Conservation (phyloP, 257 asterid genomes). For the Linderniella brevidens region DNA sequence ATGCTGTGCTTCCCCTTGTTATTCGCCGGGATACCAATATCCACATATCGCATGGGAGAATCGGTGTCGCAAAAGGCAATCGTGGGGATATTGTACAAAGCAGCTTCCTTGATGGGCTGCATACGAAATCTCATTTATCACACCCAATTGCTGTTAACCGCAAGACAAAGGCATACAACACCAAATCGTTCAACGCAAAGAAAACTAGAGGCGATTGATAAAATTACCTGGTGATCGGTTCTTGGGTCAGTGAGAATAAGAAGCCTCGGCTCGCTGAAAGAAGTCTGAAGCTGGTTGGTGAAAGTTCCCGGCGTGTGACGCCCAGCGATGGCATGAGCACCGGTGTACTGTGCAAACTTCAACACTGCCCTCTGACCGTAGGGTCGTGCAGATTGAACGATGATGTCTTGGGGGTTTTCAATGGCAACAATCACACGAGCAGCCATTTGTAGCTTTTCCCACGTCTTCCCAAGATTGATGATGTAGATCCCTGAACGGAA, state of each 20-base stretch:
- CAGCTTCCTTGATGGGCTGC: constrained; percentile 17
- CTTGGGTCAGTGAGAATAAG: constrained; percentile 18
- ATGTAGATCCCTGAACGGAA: constrained; percentile 17
- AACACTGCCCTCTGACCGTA: constrained; percentile 21
- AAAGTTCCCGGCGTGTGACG: constrained; percentile 22
- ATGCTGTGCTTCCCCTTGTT: constrained; percentile 21
- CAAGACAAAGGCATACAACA: not conserved
- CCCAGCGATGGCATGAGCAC: constrained; percentile 20
- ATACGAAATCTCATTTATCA: not conserved
- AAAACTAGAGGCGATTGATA: not conserved
- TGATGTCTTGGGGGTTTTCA: constrained; percentile 19
- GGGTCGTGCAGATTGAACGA: constrained; percentile 22
- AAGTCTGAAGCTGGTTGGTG: constrained; percentile 18
- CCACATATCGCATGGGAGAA: constrained; percentile 17
- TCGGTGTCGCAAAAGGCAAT: constrained; percentile 21
- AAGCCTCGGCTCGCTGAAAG: constrained; percentile 17
- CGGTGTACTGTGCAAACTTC: constrained; percentile 20
- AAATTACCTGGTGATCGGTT: constrained; percentile 16
- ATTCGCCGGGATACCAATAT: constrained; percentile 17
- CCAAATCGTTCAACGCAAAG: not conserved
- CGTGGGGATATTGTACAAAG: constrained; percentile 13
- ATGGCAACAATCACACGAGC: constrained; percentile 19
- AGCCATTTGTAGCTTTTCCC: constrained; percentile 21
- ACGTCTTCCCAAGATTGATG: constrained; percentile 16
- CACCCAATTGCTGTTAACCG: not conserved